Conservation (phyloP, 257 asterid genomes). For the Solanum acaule region DNA sequence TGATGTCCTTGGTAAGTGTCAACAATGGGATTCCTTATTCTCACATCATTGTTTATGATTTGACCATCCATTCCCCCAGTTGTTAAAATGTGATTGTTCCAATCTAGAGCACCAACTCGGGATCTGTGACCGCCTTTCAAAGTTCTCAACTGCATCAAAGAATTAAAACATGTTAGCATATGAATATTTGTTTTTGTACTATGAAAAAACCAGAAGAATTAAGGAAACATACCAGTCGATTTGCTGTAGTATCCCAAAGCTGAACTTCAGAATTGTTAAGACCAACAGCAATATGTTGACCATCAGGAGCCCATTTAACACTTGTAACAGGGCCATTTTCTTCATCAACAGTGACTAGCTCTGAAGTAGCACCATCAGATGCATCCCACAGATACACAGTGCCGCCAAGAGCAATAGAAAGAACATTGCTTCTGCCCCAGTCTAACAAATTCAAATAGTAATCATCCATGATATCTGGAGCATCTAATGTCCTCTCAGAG, state of each 20-base stretch:
- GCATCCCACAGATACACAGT: constrained; percentile 95
- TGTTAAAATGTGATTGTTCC: constrained; percentile 84
- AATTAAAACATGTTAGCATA: background rate
- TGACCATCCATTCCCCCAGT: constrained; percentile 96
- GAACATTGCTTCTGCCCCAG: constrained; percentile 93
- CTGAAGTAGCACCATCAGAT: constrained; percentile 60
- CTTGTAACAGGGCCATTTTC: constrained; percentile 86
- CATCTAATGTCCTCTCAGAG: constrained; percentile 89
- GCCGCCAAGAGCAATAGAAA: constrained; percentile 79
- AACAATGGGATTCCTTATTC: constrained; percentile 56
- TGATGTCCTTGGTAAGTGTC: constrained; percentile 75
- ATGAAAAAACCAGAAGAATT: background rate
- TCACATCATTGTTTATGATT: constrained; percentile 75
- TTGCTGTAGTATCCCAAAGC: constrained; percentile 85
- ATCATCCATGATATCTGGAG: constrained; percentile 86
- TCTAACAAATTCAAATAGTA: constrained; percentile 80
- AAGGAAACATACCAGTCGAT: constrained; percentile 44
- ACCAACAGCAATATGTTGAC: constrained; percentile 73
- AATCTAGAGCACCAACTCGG: constrained; percentile 73
- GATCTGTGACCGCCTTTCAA: constrained; percentile 68
- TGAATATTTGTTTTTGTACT: background rate
- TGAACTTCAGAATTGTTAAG: constrained; percentile 77
- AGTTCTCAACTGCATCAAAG: constrained; percentile 61
- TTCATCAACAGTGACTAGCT: constrained; percentile 69
- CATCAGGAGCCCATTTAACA: constrained; percentile 95